Conservation (phyloP, 306 rosid genomes). For the barrel medic (Medicago truncatula) region MtrunA17r5.0-ANR NC_053042.1:43739001-43739500, state of each 20-base stretch:
- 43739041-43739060: background rate
- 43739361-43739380: constrained; percentile 19
- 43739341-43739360: background rate
- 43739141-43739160: background rate
- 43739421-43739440: background rate
- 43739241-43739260: constrained; percentile 9
- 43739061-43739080: constrained; percentile 6
- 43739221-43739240: constrained; percentile 3
- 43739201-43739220: background rate
- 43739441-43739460: constrained; percentile 16
- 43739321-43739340: background rate
- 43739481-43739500: constrained; percentile 35
- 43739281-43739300: background rate
- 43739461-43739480: constrained; percentile 36
- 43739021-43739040: no score
- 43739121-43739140: background rate
- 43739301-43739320: constrained; percentile 24
- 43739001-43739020: no score
- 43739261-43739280: constrained; percentile 8
- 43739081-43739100: constrained; percentile 18
- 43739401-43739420: background rate
- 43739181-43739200: background rate
- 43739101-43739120: background rate
- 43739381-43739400: background rate
- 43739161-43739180: constrained; percentile 1